Base-by-base conservation (phyloP, 495 filamentous ascomycete genomes). In the Neurospora africana region DNA sequence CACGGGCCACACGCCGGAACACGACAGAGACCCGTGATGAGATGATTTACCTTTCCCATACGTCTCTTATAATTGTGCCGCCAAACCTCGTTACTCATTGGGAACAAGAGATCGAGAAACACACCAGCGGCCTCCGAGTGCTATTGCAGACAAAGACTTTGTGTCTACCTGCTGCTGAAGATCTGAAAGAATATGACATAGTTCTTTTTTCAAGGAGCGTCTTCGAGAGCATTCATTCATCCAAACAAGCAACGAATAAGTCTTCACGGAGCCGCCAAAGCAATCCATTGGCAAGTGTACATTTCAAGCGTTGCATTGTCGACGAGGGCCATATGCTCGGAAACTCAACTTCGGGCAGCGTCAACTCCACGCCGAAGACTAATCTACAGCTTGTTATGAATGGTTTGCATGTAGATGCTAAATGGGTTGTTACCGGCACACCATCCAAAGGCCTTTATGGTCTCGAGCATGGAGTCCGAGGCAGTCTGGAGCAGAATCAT, bases 371-470 rank as follows among this genome's bases (percentile, higher is more conserved):
- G 23, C 23, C 53, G 53, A 88, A 85, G 71, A 90, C 87, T 19
- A 90, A 91, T 65, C 84, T 93, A 43, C 86, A 91, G 43, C 83
- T 86, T 37, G 85, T 93, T 10, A 82, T 95, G 0, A 87, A 91
- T 27, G 84, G 86, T 68, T 83, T 98, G 7, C 85, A 87, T 38
- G 86, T 93, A 30, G 88, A 93, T 40, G 86, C 92, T 13, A 88
- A 91, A 27, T 98, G 95, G 95, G 87, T 97, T 19, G 92, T 97
- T 4, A 95, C 93, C 3, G 95, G 94, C 70, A 98, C 95, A 0
- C 95, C 95, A 17, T 92, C 94, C 11, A 89, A 87, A 72, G 90
- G 93, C 47, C 84, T 98, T 1, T 89, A 92, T 47, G 92, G 94
- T 2, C 85, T 96, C 1, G 76, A 81, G 13, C 72, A 76, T 27